Evolutionary conservation across 129 eudicot genomes (phyloP).

Genomic region (Ambrosia artemisiifolia): DNA sequence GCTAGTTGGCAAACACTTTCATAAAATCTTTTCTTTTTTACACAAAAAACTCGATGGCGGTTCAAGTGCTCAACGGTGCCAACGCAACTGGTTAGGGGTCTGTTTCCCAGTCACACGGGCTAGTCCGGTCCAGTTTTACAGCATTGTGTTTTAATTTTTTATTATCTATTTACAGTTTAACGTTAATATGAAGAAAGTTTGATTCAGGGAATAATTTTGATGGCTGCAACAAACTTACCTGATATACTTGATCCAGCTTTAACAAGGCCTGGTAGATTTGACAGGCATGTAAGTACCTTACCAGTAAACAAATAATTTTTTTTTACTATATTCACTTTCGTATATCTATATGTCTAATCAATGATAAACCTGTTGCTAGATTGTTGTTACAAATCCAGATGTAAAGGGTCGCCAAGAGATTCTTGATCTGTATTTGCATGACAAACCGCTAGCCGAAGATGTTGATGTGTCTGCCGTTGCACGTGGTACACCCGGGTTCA

Average conservation of each 20-base stretch:
- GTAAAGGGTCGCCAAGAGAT: conserved; percentile 84
- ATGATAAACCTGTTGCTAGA: conserved; percentile 37
- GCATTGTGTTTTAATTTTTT: neutral
- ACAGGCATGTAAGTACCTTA: conserved; percentile 72
- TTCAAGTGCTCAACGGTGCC: too few relatives aligned
- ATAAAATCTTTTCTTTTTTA: too few relatives aligned
- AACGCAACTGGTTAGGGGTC: too few relatives aligned
- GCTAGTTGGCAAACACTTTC: too few relatives aligned
- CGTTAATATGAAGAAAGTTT: neutral
- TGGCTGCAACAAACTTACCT: conserved; percentile 95
- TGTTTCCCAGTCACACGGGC: too few relatives aligned
- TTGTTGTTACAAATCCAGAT: conserved; percentile 85
- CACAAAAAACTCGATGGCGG: too few relatives aligned
- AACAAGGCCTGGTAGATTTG: conserved; percentile 94
- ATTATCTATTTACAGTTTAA: neutral
- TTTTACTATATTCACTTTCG: neutral
- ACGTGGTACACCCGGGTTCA: conserved; percentile 91
- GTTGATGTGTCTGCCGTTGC: conserved; percentile 74
- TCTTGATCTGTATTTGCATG: conserved; percentile 65
- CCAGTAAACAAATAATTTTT: neutral
- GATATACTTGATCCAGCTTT: conserved; percentile 92
- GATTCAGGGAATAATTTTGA: conserved; percentile 73
- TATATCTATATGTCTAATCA: neutral
- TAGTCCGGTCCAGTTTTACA: too few relatives aligned
- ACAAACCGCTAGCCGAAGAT: conserved; percentile 71